These are phyloP conservation scores for Gliomastix tumulicola DNA, from an alignment of 2,329 filamentous ascomycete species.

Conservation along the genomic window DNA sequence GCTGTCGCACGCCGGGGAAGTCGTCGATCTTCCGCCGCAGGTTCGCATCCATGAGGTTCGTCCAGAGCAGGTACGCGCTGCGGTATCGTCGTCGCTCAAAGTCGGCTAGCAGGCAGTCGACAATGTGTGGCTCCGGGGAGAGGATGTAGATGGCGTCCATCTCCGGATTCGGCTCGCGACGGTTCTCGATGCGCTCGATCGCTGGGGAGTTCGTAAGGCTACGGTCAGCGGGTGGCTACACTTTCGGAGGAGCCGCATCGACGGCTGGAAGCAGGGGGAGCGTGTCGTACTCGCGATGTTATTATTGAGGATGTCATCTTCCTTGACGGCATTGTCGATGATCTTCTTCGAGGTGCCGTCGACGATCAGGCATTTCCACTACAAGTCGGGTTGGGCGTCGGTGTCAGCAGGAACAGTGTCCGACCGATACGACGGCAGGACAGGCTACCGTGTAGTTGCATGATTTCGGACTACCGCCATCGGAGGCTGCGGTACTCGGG, in stretches of 20 bases:
- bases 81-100: conserved; percentile 79
- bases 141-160: conserved; percentile 96
- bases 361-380: conserved; percentile 97
- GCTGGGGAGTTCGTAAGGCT: conserved; percentile 51
- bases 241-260: neutral
- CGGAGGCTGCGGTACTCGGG: conserved; percentile 1
- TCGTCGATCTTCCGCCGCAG: conserved; percentile 69
- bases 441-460: no score
- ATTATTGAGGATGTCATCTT: conserved; percentile 95
- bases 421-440: no score
- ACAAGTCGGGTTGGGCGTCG: conserved; percentile 3
- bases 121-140: conserved; percentile 76
- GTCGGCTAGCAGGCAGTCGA: conserved; percentile 91
- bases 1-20: conserved; percentile 60
- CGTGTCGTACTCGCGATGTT: conserved; percentile 94
- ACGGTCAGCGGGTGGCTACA: neutral
- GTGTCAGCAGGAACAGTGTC: neutral
- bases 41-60: conserved; percentile 60
- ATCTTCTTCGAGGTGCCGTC: conserved; percentile 80
- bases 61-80: conserved; percentile 80
- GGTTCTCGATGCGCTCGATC: conserved; percentile 89
- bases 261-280: conserved; percentile 6
- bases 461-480: no score
- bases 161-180: conserved; percentile 71
- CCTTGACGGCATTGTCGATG: conserved; percentile 82